A percentile compares a stretch with the other conserved stretches of the same genome.
These are phyloP conservation scores for Thuidium tamariscinum DNA, from an alignment of 225 moss, liverwort and hornwort genomes.

Conservation along the genomic window DNA sequence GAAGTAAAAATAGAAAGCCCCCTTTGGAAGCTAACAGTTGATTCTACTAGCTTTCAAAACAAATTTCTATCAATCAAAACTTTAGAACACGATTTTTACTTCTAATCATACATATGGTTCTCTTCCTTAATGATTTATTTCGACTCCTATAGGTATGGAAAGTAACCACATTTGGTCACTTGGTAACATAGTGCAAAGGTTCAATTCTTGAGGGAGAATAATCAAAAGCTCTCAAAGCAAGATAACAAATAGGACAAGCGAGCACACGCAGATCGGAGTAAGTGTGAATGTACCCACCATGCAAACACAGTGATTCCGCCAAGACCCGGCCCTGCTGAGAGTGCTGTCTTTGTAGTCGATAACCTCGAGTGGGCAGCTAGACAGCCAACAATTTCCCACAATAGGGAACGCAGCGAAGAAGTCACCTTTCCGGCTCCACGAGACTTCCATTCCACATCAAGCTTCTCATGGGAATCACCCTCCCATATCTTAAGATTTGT, in stretches of 20 bases:
- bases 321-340: slow-evolving; percentile 7
- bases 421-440: slow-evolving; percentile 42
- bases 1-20: background rate
- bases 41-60: background rate
- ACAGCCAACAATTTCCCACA: slow-evolving; percentile 75
- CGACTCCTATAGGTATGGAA: background rate
- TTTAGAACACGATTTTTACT: background rate
- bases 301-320: slow-evolving; percentile 44
- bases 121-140: background rate
- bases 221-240: background rate
- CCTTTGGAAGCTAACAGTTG: background rate
- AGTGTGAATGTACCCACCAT: slow-evolving; percentile 33
- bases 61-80: background rate
- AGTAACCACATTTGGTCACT: background rate
- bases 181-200: background rate
- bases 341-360: slow-evolving; percentile 9
- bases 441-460: slow-evolving; percentile 16
- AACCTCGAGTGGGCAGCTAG: slow-evolving; percentile 43
- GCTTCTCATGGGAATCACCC: slow-evolving; percentile 6
- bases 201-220: background rate
- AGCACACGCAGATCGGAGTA: background rate
- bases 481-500: slow-evolving; percentile 10
- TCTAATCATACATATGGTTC: background rate
- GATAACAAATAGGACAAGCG: background rate
- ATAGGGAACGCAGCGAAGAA: slow-evolving; percentile 49